Conservation (phyloP, 495 filamentous ascomycete genomes). For the Margaritispora aquatica region DNA sequence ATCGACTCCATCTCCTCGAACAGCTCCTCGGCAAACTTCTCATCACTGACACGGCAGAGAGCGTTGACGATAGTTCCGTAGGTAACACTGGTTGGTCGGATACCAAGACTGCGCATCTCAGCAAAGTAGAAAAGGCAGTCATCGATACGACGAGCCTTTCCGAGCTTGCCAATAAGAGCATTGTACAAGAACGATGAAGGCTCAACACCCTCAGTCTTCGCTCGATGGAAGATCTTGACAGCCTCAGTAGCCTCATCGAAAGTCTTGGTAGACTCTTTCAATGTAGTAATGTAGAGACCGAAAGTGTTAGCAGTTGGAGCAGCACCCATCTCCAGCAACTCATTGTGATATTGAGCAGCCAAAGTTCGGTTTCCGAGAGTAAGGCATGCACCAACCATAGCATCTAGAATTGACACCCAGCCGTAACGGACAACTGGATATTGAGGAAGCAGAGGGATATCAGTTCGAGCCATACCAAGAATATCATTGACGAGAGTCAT, state of each 20-base stretch:
- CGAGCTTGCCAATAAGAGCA: conserved; percentile 94
- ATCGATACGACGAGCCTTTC: conserved; percentile 94
- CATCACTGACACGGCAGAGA: conserved; percentile 92
- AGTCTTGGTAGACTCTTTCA: conserved; percentile 93
- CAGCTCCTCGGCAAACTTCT: conserved; percentile 94
- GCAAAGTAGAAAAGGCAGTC: conserved; percentile 97
- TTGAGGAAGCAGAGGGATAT: conserved; percentile 76
- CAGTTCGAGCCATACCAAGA: conserved; percentile 75
- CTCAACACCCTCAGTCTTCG: conserved; percentile 88
- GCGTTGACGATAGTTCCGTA: conserved; percentile 98
- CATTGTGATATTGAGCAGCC: conserved; percentile 82
- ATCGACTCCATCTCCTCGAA: conserved; percentile 99
- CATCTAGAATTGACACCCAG: conserved; percentile 89
- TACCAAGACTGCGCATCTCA: conserved; percentile 89
- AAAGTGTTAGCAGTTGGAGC: conserved; percentile 96
- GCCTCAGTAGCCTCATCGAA: conserved; percentile 97
- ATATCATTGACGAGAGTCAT: conserved; percentile 80
- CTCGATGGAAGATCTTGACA: conserved; percentile 92
- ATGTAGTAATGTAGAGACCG: conserved; percentile 94
- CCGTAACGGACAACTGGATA: conserved; percentile 84
- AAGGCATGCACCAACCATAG: conserved; percentile 92
- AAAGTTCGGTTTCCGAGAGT: conserved; percentile 71
- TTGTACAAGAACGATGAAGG: conserved; percentile 98
- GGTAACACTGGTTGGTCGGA: conserved; percentile 93
- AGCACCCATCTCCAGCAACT: conserved; percentile 79